These are phyloP conservation scores for Lasiosphaeriaceae sp. DNA, from an alignment of 495 filamentous ascomycete genomes.

Conservation along the genomic window DNA sequence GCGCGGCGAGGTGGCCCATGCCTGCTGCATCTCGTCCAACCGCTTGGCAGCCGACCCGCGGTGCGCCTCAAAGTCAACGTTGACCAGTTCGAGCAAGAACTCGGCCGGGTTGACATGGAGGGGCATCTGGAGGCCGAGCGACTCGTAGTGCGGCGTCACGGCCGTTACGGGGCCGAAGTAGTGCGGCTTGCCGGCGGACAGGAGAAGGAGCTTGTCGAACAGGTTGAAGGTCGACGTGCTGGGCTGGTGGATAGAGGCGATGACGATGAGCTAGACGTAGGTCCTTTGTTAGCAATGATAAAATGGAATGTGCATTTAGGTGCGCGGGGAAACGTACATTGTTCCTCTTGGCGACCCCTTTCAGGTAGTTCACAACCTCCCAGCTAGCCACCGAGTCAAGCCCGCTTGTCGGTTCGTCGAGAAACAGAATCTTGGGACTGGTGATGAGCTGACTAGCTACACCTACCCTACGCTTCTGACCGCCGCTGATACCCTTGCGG, in stretches of 20 bases:
- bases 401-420: conserved; percentile 80
- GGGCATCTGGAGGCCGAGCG: conserved; percentile 57
- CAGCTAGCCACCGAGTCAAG: conserved; percentile 76
- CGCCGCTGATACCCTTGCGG: conserved; percentile 72
- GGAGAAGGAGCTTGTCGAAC: conserved; percentile 73
- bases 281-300: too few relatives aligned
- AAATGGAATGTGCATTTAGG: conserved; percentile 28
- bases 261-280: conserved; percentile 57
- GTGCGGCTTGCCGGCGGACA: conserved; percentile 63
- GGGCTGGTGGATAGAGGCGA: conserved; percentile 79
- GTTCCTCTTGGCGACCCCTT: conserved; percentile 60
- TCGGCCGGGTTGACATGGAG: conserved; percentile 72
- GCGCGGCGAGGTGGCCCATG: conserved; percentile 34
- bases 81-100: conserved; percentile 69
- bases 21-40: conserved; percentile 38
- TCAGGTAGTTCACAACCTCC: conserved; percentile 77
- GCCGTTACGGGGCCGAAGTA: conserved; percentile 60
- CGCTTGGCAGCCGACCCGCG: conserved; percentile 36
- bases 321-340: conserved; percentile 58
- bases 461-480: conserved; percentile 74
- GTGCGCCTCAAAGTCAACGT: conserved; percentile 60
- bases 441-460: conserved; percentile 78
- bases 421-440: conserved; percentile 69
- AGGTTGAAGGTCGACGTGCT: conserved; percentile 71
- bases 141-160: conserved; percentile 55